Evolutionary conservation across 768 basidiomycete species (phyloP).

Genomic region (Phylloporus sp.): DNA sequence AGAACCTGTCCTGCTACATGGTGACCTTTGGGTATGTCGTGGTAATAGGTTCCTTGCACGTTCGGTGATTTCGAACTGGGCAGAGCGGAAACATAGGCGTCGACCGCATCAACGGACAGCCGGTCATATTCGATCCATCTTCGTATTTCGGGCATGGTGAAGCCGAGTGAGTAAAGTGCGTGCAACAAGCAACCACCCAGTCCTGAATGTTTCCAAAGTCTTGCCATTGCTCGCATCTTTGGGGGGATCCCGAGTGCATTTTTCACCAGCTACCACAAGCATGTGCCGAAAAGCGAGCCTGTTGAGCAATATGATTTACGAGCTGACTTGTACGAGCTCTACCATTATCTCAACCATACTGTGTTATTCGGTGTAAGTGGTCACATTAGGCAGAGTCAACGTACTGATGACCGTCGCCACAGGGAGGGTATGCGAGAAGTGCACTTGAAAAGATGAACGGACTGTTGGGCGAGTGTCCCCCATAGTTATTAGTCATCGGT

Average conservation of each 20-base stretch:
- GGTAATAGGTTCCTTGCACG: not conserved
- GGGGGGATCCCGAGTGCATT: slow-evolving; percentile 68
- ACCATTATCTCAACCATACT: slow-evolving; percentile 82
- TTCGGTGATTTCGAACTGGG: slow-evolving; percentile 2
- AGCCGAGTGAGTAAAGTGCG: slow-evolving; percentile 59
- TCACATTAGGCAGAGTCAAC: not conserved
- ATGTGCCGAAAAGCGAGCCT: slow-evolving; percentile 63
- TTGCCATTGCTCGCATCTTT: slow-evolving; percentile 77
- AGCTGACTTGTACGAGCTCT: slow-evolving; percentile 69
- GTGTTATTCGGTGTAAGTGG: slow-evolving; percentile 68
- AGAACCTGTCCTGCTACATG: slow-evolving; percentile 69
- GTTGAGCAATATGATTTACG: slow-evolving; percentile 61
- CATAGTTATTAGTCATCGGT: slow-evolving; percentile 18
- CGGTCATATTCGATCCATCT: slow-evolving; percentile 75
- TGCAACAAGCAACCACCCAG: not conserved
- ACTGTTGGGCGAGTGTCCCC: slow-evolving; percentile 37
- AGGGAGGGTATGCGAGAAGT: slow-evolving; percentile 51
- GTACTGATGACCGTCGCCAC: not conserved
- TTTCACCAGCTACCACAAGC: slow-evolving; percentile 59
- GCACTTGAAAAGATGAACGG: slow-evolving; percentile 46
- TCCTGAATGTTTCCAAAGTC: slow-evolving; percentile 35
- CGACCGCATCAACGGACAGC: slow-evolving; percentile 48
- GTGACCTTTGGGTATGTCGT: slow-evolving; percentile 70
- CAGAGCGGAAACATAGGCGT: slow-evolving; percentile 75
- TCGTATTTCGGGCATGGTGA: slow-evolving; percentile 81